phyloP scores from a whole-genome alignment of 1,284 basidiomycete species.

The Malassezia caprae region DNA sequence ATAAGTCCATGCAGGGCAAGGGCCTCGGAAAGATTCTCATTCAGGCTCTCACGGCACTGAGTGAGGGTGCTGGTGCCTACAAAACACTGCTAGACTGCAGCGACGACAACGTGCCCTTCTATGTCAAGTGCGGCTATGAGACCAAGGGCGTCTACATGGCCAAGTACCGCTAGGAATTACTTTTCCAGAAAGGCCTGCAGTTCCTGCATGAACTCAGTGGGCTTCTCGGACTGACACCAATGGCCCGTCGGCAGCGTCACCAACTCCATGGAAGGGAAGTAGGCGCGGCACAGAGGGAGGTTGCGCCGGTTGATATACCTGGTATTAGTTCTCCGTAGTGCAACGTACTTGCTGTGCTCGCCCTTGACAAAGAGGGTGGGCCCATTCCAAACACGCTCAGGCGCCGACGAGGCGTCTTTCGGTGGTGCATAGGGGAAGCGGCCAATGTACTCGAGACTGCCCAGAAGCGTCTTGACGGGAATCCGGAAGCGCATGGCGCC shows the following conservation, averaged over 20 bases:
- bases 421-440: conserved; percentile 58
- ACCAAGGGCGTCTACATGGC: conserved; percentile 45
- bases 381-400: conserved; percentile 54
- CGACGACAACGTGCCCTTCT: conserved; percentile 89
- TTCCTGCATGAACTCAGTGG: conserved; percentile 47
- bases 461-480: conserved; percentile 60
- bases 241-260: conserved; percentile 48
- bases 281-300: conserved; percentile 55
- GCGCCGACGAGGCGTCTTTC: background rate
- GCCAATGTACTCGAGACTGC: conserved; percentile 60
- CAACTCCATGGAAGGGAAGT: conserved; percentile 59
- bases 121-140: conserved; percentile 74
- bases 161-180: conserved; percentile 17
- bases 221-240: conserved; percentile 50
- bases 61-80: conserved; percentile 66
- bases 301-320: conserved; percentile 66
- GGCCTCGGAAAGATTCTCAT: conserved; percentile 80
- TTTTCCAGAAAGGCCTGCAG: conserved; percentile 38
- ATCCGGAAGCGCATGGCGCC: conserved; percentile 57
- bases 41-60: conserved; percentile 65
- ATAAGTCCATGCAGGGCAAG: conserved; percentile 74
- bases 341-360: conserved; percentile 54
- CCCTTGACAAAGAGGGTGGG: conserved; percentile 69
- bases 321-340: conserved; percentile 33
- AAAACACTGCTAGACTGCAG: conserved; percentile 96